phyloP scores from a whole-genome alignment of 176 grass and related monocot genomes.

The Aechmea fasciata region DNA sequence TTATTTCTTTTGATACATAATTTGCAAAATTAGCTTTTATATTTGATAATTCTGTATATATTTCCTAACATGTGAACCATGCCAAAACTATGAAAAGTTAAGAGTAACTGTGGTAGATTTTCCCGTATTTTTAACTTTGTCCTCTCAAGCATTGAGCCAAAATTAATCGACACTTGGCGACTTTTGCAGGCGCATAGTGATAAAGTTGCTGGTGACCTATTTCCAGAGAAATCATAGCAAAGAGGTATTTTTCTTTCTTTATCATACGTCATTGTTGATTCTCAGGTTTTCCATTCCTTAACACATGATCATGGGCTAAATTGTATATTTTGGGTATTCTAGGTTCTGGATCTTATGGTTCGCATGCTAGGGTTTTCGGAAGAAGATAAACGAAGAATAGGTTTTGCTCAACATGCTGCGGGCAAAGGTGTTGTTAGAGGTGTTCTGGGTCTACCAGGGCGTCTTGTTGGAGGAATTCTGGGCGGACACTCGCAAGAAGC shows the following conservation, averaged over 20 bases:
- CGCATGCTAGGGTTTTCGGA: conserved; percentile 94
- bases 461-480: conserved; percentile 69
- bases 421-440: conserved; percentile 75
- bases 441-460: conserved; percentile 71
- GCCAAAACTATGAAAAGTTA: too few relatives aligned
- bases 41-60: too few relatives aligned
- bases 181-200: conserved; percentile 80
- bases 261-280: background rate
- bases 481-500: conserved; percentile 36
- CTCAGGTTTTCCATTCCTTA: conserved; percentile 2
- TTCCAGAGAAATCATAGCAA: conserved; percentile 92
- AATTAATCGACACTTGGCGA: background rate
- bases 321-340: background rate
- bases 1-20: background rate
- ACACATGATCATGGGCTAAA: conserved; percentile 1
- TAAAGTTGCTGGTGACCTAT: conserved; percentile 87
- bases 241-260: conserved; percentile 50
- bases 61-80: too few relatives aligned
- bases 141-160: conserved; percentile 6
- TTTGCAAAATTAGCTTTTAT: background rate
- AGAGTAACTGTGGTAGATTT: too few relatives aligned
- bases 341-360: conserved; percentile 94
- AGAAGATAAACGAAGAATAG: conserved; percentile 91
- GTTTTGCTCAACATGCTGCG: conserved; percentile 63
- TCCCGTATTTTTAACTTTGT: background rate